Percentiles rank a stretch among this genome's conserved stretches.
Evolutionary conservation across 495 filamentous ascomycete species (phyloP).

Genomic region (Hypoxylon rickii): DNA sequence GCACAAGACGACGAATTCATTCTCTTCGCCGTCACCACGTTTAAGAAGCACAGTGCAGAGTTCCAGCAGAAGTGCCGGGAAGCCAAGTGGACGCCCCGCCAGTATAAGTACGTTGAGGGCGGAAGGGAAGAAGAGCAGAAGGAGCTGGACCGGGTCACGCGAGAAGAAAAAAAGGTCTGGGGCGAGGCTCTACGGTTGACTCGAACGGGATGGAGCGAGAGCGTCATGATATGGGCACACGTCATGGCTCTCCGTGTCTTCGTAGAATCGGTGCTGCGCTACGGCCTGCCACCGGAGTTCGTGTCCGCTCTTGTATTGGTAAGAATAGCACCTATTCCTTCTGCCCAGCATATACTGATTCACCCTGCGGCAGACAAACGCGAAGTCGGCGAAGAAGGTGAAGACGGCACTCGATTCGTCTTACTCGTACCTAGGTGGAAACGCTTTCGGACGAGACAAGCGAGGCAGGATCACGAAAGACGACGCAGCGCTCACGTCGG

Average conservation of each 20-base stretch:
- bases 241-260: constrained; percentile 90
- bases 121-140: constrained; percentile 84
- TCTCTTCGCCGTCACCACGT: constrained; percentile 85
- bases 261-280: constrained; percentile 94
- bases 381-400: constrained; percentile 80
- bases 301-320: constrained; percentile 84
- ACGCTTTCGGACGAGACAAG: constrained; percentile 93
- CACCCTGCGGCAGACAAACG: constrained; percentile 65
- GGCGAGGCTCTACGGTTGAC: constrained; percentile 86
- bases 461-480: constrained; percentile 88
- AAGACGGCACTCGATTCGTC: constrained; percentile 79
- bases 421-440: constrained; percentile 92
- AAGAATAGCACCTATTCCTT: constrained; percentile 39
- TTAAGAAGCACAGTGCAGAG: constrained; percentile 86
- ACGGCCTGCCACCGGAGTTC: constrained; percentile 88
- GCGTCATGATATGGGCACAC: constrained; percentile 93
- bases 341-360: constrained; percentile 23
- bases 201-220: constrained; percentile 88
- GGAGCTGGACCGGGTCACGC: constrained; percentile 77
- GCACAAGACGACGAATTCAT: constrained; percentile 85
- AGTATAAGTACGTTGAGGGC: constrained; percentile 89
- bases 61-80: constrained; percentile 90
- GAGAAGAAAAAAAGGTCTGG: constrained; percentile 84
- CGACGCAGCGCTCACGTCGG: constrained; percentile 71
- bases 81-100: constrained; percentile 89